Conservation (phyloP, 768 basidiomycete species). For the Lactifluus echinatus region DNA sequence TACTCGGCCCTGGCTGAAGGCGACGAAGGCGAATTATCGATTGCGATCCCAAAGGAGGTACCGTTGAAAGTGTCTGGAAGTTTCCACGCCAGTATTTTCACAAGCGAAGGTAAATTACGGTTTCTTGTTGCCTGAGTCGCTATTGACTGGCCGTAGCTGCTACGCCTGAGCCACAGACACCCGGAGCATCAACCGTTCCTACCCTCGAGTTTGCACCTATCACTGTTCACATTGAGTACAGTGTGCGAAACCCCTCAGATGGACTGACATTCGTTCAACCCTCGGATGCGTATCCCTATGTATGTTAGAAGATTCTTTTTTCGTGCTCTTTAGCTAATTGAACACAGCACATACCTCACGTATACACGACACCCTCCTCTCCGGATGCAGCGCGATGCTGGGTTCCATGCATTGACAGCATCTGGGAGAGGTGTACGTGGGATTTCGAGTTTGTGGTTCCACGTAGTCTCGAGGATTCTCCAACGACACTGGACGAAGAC, state of each 20-base stretch:
- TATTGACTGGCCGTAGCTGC: constrained; percentile 33
- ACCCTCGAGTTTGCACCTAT: constrained; percentile 58
- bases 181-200: constrained; percentile 29
- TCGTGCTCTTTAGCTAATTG: neutral
- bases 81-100: constrained; percentile 33
- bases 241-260: constrained; percentile 72
- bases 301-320: constrained; percentile 34
- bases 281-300: constrained; percentile 75
- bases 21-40: constrained; percentile 91
- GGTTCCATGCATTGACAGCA: constrained; percentile 94
- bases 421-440: constrained; percentile 98
- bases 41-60: constrained; percentile 72
- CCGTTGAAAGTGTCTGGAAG: constrained; percentile 52
- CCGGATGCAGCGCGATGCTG: constrained; percentile 93
- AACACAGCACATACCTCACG: constrained; percentile 80
- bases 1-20: constrained; percentile 87
- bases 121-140: neutral
- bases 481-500: constrained; percentile 39
- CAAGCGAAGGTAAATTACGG: constrained; percentile 44
- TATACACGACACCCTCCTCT: constrained; percentile 79
- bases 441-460: constrained; percentile 96
- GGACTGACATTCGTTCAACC: constrained; percentile 81
- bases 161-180: constrained; percentile 80
- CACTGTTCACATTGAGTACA: constrained; percentile 68
- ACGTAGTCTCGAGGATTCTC: constrained; percentile 60